These are phyloP conservation scores for Alternaria viburni DNA, from an alignment of 2,329 filamentous ascomycete species.

Conservation along the genomic window DNA sequence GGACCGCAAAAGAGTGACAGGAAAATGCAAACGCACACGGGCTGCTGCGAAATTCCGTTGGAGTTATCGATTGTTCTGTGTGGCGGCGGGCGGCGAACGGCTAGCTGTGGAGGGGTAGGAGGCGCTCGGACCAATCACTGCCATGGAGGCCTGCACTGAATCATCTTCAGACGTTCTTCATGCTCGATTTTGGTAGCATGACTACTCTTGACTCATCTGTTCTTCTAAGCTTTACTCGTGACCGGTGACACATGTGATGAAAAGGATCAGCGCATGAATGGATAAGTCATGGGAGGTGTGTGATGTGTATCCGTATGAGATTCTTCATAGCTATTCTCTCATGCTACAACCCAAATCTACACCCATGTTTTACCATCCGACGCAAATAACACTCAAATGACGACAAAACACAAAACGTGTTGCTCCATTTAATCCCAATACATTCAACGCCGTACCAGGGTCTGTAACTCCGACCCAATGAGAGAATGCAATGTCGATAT, in stretches of 20 bases:
- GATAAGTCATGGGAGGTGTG: not conserved
- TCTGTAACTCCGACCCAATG: slow-evolving; percentile 9
- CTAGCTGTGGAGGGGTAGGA: slow-evolving; percentile 19
- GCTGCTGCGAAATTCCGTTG: slow-evolving; percentile 31
- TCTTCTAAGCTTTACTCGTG: not conserved
- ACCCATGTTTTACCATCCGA: slow-evolving; percentile 6
- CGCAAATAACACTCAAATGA: slow-evolving; percentile 6
- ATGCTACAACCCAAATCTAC: slow-evolving; percentile 5
- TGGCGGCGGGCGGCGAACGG: slow-evolving; percentile 13
- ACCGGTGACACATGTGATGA: not conserved
- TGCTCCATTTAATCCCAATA: not conserved
- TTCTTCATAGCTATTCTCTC: not conserved
- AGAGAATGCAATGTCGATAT: slow-evolving; percentile 17
- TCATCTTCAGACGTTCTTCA: not conserved
- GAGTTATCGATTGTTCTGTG: slow-evolving; percentile 26
- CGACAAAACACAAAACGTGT: slow-evolving; percentile 1
- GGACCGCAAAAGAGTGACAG: slow-evolving; percentile 29
- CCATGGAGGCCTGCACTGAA: not conserved
- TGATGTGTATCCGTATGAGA: not conserved
- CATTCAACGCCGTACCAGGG: slow-evolving; percentile 10
- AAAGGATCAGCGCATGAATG: not conserved
- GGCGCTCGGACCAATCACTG: slow-evolving; percentile 4
- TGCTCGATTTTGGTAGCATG: not conserved
- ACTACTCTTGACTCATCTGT: not conserved
- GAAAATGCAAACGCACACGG: slow-evolving; percentile 33